phyloP scores from a whole-genome alignment of 345 rosid genomes.

The Eucalyptus globulus region DNA sequence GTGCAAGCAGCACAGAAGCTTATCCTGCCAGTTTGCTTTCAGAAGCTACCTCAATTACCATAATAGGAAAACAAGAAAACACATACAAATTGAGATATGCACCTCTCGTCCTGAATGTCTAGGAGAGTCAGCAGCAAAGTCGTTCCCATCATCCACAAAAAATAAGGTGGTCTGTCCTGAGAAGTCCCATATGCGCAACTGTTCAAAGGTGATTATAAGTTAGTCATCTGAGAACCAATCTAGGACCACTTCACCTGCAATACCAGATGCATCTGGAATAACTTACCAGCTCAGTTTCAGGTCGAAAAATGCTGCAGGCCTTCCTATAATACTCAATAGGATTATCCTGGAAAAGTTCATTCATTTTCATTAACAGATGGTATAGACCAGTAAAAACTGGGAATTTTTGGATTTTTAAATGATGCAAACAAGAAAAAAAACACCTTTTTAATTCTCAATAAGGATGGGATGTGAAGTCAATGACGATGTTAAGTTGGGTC shows the following conservation, averaged over 20 bases:
- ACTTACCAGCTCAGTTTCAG: slow-evolving; percentile 34
- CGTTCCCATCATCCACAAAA: slow-evolving; percentile 14
- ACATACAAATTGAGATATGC: not conserved
- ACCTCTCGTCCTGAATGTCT: slow-evolving; percentile 41
- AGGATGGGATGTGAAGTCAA: not conserved
- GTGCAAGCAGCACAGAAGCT: not conserved
- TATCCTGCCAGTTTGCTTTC: not conserved
- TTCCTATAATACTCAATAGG: slow-evolving; percentile 19
- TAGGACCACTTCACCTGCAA: not conserved
- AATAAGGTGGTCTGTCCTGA: slow-evolving; percentile 41
- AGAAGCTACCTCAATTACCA: not conserved
- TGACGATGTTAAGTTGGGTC: not conserved
- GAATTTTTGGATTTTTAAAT: not conserved
- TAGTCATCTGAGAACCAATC: not conserved
- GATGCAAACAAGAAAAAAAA: not conserved
- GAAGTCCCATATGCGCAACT: slow-evolving; percentile 61
- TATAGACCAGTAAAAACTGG: not conserved
- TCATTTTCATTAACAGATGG: not conserved
- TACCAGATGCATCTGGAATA: not conserved
- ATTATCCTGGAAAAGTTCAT: slow-evolving; percentile 35
- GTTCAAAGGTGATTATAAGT: slow-evolving; percentile 1
- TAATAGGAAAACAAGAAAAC: not conserved
- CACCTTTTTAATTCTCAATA: not conserved
- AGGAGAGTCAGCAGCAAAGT: slow-evolving; percentile 3
- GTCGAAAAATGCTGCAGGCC: slow-evolving; percentile 41